Conservation (phyloP, 1,139 yeast species). For the Diutina mesorugosa region DNA sequence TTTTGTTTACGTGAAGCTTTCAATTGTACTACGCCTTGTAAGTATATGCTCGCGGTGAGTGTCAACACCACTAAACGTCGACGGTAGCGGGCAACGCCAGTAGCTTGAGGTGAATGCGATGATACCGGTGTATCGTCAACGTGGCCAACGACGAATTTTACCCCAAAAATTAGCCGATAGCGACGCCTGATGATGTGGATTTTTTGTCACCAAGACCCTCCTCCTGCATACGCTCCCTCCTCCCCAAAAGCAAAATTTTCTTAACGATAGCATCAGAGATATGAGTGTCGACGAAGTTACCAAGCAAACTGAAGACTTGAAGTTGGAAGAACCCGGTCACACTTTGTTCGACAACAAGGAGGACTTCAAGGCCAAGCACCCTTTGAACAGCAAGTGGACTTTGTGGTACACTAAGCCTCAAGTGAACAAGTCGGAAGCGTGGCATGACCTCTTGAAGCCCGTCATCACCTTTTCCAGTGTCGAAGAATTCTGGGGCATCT, state of each 20-base stretch:
- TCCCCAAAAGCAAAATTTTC: conserved; percentile 1
- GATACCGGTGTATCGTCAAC: too few species aligned
- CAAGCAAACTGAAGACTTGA: conserved; percentile 39
- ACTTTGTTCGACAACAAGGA: conserved; percentile 49
- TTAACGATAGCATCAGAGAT: neutral
- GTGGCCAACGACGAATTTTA: too few species aligned
- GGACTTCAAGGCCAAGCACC: conserved; percentile 76
- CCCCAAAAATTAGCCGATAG: neutral
- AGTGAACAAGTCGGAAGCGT: conserved; percentile 64
- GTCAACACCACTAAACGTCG: too few species aligned
- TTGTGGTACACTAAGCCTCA: conserved; percentile 97
- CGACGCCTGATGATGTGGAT: neutral
- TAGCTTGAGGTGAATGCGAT: too few species aligned
- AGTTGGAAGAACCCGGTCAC: conserved; percentile 37
- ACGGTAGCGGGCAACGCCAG: too few species aligned
- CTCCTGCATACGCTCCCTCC: neutral
- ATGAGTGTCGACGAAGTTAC: conserved; percentile 23
- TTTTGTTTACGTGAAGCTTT: too few species aligned
- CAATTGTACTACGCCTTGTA: too few species aligned
- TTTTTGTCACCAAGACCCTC: neutral
- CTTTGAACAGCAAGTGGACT: conserved; percentile 89
- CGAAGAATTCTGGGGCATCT: conserved; percentile 98
- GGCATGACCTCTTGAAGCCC: conserved; percentile 90
- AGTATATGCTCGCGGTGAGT: too few species aligned
- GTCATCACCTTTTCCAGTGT: conserved; percentile 86